Evolutionary conservation across 2,329 filamentous ascomycete genomes (phyloP).

Genomic region (Polytolypa hystricis): DNA sequence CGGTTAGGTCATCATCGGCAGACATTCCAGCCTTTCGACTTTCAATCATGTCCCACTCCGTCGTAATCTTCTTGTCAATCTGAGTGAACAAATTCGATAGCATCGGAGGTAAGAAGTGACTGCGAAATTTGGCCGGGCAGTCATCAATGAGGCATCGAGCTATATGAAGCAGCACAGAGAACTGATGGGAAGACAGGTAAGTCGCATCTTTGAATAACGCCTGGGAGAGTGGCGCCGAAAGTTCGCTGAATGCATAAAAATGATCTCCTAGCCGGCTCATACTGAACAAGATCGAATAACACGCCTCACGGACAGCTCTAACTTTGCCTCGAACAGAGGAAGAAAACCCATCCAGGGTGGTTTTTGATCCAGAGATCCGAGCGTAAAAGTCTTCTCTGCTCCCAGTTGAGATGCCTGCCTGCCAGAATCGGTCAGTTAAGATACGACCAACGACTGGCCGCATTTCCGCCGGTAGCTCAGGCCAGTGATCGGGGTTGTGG

Average conservation of each 20-base stretch:
- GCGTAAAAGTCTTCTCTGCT: conserved; percentile 96
- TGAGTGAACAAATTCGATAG: conserved; percentile 72
- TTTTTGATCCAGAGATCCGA: conserved; percentile 76
- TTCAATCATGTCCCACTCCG: conserved; percentile 74
- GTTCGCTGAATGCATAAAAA: conserved; percentile 81
- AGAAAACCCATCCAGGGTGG: conserved; percentile 82
- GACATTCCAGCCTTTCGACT: conserved; percentile 44
- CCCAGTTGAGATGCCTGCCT: conserved; percentile 89
- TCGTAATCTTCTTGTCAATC: conserved; percentile 74
- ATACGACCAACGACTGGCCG: conserved; percentile 67
- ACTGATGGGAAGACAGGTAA: conserved; percentile 78
- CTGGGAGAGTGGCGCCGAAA: conserved; percentile 71
- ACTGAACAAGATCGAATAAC: conserved; percentile 88
- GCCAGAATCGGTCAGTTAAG: conserved; percentile 93
- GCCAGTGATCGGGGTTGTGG: conserved; percentile 79
- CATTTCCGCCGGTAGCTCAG: conserved; percentile 62
- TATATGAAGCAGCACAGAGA: conserved; percentile 84
- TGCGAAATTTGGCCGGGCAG: conserved; percentile 67
- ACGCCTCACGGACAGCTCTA: conserved; percentile 79
- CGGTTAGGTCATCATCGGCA: conserved; percentile 70
- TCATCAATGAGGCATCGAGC: conserved; percentile 83
- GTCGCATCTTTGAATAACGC: conserved; percentile 75
- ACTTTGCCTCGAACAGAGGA: conserved; percentile 86
- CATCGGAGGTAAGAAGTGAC: conserved; percentile 74
- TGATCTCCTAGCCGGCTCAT: conserved; percentile 77